These are phyloP conservation scores for Steccherinum ochraceum DNA, from an alignment of 768 basidiomycete genomes.

Conservation along the genomic window DNA sequence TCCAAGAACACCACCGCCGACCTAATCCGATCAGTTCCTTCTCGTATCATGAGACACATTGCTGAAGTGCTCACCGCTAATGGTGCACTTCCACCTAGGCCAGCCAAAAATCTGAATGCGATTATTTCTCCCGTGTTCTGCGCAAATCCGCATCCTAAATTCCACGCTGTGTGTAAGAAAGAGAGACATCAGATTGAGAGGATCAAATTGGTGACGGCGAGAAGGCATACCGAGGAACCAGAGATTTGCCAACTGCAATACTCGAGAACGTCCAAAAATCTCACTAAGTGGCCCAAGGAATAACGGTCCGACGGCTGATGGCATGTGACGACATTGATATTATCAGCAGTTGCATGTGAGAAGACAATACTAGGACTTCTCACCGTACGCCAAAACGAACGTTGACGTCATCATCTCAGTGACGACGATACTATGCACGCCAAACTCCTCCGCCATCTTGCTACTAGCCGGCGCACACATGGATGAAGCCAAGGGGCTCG, in stretches of 20 bases:
- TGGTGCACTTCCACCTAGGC: slow-evolving; percentile 32
- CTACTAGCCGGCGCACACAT: slow-evolving; percentile 62
- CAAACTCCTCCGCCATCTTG: slow-evolving; percentile 46
- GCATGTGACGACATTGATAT: neutral
- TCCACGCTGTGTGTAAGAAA: slow-evolving; percentile 38
- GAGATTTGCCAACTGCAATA: slow-evolving; percentile 55
- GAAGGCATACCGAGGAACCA: slow-evolving; percentile 53
- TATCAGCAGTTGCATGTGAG: too few species aligned
- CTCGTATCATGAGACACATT: neutral
- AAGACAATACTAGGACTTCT: slow-evolving; percentile 12
- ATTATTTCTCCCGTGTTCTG: slow-evolving; percentile 26
- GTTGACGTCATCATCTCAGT: slow-evolving; percentile 55
- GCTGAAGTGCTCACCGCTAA: slow-evolving; percentile 19
- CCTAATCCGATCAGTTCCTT: neutral
- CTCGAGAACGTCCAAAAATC: slow-evolving; percentile 58
- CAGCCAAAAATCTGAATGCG: slow-evolving; percentile 32
- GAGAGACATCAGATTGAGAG: neutral
- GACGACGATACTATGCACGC: slow-evolving; percentile 40
- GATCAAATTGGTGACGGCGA: neutral
- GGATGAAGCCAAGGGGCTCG: slow-evolving; percentile 61
- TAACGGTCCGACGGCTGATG: slow-evolving; percentile 38
- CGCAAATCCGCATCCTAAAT: slow-evolving; percentile 31
- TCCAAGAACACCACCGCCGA: slow-evolving; percentile 56
- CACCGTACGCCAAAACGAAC: slow-evolving; percentile 55
- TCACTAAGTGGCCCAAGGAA: slow-evolving; percentile 60